Conservation (phyloP, 768 basidiomycete species). For the Termitomyces sp. region DNA sequence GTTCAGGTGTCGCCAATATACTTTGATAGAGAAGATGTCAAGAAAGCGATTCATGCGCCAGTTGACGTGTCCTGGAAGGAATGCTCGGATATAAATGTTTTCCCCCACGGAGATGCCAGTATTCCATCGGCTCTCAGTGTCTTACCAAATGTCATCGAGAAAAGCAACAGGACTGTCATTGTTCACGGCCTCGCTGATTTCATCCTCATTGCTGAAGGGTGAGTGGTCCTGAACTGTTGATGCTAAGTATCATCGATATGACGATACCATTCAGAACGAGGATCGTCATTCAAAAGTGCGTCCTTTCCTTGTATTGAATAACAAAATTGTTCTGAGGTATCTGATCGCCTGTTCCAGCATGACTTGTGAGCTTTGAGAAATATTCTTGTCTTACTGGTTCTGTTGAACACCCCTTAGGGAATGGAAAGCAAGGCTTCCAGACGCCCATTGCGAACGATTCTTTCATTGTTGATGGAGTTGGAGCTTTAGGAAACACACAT, state of each 20-base stretch:
- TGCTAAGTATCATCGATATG: neutral
- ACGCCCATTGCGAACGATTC: slow-evolving; percentile 59
- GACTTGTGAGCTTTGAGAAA: slow-evolving; percentile 29
- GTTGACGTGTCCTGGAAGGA: slow-evolving; percentile 53
- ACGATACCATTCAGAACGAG: slow-evolving; percentile 34
- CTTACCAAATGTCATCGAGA: slow-evolving; percentile 72
- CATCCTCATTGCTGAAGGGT: slow-evolving; percentile 73
- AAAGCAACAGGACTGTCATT: slow-evolving; percentile 62
- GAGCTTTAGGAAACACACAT: slow-evolving; percentile 60
- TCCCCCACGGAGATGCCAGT: slow-evolving; percentile 57
- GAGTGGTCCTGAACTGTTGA: slow-evolving; percentile 13
- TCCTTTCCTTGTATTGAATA: neutral
- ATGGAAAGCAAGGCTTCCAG: slow-evolving; percentile 68
- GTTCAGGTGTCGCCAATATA: slow-evolving; percentile 56
- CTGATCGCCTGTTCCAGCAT: slow-evolving; percentile 24
- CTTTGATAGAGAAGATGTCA: slow-evolving; percentile 66
- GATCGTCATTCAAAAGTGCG: slow-evolving; percentile 63
- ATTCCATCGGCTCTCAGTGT: slow-evolving; percentile 60
- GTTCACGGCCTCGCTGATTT: slow-evolving; percentile 73
- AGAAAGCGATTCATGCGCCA: slow-evolving; percentile 69
- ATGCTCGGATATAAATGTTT: slow-evolving; percentile 57
- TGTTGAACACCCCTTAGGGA: slow-evolving; percentile 31
- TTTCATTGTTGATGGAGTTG: slow-evolving; percentile 67
- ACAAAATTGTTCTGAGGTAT: neutral
- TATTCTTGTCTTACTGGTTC: neutral